A percentile compares a stretch with the other conserved stretches of the same genome.
phyloP scores from a whole-genome alignment of 768 basidiomycete species.

The Termitomyces sp. region DNA sequence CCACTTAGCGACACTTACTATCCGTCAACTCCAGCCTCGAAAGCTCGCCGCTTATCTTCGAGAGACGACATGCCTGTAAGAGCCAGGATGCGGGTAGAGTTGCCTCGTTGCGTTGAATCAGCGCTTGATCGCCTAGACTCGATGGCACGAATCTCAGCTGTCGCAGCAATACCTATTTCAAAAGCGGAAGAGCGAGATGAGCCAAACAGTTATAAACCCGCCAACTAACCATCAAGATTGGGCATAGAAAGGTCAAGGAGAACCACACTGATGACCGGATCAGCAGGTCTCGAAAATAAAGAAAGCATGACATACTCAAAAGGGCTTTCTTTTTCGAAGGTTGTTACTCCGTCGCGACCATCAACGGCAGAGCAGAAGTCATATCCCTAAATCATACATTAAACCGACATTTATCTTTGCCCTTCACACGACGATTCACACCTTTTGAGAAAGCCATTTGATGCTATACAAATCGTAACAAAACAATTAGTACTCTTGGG shows the following conservation, averaged over 20 bases:
- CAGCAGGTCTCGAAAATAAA: constrained; percentile 3
- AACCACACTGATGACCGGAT: constrained; percentile 55
- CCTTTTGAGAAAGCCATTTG: constrained; percentile 70
- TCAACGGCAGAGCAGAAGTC: constrained; percentile 78
- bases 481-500: constrained; percentile 3
- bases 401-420: neutral
- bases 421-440: constrained; percentile 10
- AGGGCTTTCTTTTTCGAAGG: constrained; percentile 68
- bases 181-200: neutral
- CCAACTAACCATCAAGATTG: constrained; percentile 70
- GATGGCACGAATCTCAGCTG: constrained; percentile 74
- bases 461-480: constrained; percentile 27
- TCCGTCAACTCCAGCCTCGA: constrained; percentile 91
- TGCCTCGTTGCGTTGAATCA: constrained; percentile 7
- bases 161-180: constrained; percentile 74
- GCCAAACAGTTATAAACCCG: neutral
- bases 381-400: constrained; percentile 46
- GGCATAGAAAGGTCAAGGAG: constrained; percentile 93
- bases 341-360: constrained; percentile 78
- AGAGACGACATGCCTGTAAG: constrained; percentile 91
- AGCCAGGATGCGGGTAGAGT: constrained; percentile 65
- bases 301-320: constrained; percentile 68
- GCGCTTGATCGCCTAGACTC: constrained; percentile 43
- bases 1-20: constrained; percentile 59
- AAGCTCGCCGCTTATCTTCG: constrained; percentile 89